Base-by-base conservation (phyloP, 2,329 filamentous ascomycete genomes). In the Mycosphaerella sp. region DNA sequence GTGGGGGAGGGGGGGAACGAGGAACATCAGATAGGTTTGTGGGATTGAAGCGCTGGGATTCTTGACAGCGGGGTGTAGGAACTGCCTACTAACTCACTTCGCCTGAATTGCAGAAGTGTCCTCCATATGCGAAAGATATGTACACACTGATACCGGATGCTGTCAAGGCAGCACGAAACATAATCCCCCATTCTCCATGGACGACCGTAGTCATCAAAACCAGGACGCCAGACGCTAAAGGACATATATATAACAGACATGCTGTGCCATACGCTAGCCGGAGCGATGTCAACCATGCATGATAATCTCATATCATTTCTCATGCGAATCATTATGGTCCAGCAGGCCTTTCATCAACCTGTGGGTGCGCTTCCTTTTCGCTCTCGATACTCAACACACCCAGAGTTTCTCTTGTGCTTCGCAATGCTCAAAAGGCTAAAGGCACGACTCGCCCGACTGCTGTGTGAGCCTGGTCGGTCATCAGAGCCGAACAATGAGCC, bases 401-500 rank as follows among this genome's bases (percentile, higher is more conserved):
- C 50, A 11, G 58, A 56, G 17, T 58, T 53, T 36, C 41, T n/a
- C 34, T 54, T 59, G 23, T 56, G 55, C 45, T 59, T 66, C 5
- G 58, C 59, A 9, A 66, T 52, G 46, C 58, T 63, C 34, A 69
- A 58, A 41, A 70, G 65, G 49, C 65, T 68, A 51, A 69, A 51
- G 9, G 66, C 67, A 36, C 64, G 53, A 41, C 61, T 67, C 6
- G 64, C 62, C 6, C 61, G 55, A 51, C 65, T 69, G 51, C 59
- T 65, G n/a, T 60, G 63, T 6, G 63, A 64, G 12, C 63, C 63
- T 0, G 60, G 62, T 17, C 48, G 31, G 9, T 45, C 48, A 9
- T 36, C 40, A n/a, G 64, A 26, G 47, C 32, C 6, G 14, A 42
- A 8, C 34, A 36, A 47, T 26, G 40, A 50, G 10, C 58, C 57